These are phyloP conservation scores for Cladosporium cucumerinum DNA, from an alignment of 2,329 filamentous ascomycete genomes.

Conservation along the genomic window DNA sequence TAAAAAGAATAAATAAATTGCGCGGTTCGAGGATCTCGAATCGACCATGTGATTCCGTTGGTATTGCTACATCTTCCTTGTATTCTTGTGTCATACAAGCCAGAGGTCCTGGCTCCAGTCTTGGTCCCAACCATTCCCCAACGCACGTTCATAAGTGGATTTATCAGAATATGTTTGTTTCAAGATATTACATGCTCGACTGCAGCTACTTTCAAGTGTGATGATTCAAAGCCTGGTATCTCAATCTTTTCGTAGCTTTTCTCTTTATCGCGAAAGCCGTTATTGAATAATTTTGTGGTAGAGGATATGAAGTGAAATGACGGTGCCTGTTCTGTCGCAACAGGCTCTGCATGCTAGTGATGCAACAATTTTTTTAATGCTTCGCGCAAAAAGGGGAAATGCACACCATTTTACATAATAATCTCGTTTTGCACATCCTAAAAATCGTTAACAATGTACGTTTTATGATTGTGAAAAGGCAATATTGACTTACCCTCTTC, in stretches of 20 bases:
- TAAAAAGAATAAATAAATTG: no score
- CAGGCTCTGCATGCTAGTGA: not conserved
- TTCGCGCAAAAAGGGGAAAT: not conserved
- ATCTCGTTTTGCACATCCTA: conserved; percentile 18
- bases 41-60: not conserved
- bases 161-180: not conserved
- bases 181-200: not conserved
- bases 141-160: not conserved
- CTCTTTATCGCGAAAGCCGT: not conserved
- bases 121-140: not conserved
- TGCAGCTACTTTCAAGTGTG: not conserved
- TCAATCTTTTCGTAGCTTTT: not conserved
- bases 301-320: not conserved
- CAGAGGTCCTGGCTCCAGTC: no score
- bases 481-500: conserved; percentile 62
- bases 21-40: not conserved
- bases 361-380: not conserved
- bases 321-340: not conserved
- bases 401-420: conserved; percentile 11
- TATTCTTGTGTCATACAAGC: no score
- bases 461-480: no score
- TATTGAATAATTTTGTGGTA: not conserved
- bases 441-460: not conserved
- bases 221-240: not conserved
- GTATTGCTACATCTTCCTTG: no score